These are phyloP conservation scores for Brassica cretica DNA, from an alignment of 345 rosid genomes.

Conservation along the genomic window DNA sequence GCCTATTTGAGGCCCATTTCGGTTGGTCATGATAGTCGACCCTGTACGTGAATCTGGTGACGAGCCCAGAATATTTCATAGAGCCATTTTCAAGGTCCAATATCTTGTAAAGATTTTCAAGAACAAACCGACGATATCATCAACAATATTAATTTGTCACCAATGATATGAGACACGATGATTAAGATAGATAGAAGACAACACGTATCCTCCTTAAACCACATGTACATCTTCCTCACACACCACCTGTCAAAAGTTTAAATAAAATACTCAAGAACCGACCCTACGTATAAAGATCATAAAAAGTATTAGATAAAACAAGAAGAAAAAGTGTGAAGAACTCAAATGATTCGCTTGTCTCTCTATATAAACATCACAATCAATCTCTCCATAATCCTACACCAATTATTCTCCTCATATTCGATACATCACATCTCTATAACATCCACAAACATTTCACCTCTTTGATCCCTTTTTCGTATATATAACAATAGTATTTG, in stretches of 20 bases:
- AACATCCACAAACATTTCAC: slow-evolving; percentile 25
- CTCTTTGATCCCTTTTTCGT: background rate
- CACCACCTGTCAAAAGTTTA: slow-evolving; percentile 13
- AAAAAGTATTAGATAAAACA: background rate
- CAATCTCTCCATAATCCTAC: background rate
- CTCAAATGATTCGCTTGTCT: slow-evolving; percentile 31
- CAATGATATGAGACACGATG: background rate
- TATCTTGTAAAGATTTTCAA: background rate
- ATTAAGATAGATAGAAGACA: background rate
- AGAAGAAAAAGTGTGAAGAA: background rate
- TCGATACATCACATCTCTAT: slow-evolving; percentile 22
- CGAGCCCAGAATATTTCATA: background rate
- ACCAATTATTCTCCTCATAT: slow-evolving; percentile 26
- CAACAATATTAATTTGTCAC: background rate
- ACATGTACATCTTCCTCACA: background rate
- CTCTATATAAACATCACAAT: slow-evolving; percentile 33
- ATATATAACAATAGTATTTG: background rate
- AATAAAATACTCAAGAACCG: slow-evolving; percentile 2
- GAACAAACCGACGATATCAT: background rate
- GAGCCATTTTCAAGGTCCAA: background rate
- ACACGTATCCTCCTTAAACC: slow-evolving; percentile 21
- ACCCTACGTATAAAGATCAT: slow-evolving; percentile 9
- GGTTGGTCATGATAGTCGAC: background rate
- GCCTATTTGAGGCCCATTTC: slow-evolving; percentile 7
- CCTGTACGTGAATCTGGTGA: background rate